Evolutionary conservation across 768 basidiomycete genomes (phyloP).

Genomic region (Holtermannia corniformis): DNA sequence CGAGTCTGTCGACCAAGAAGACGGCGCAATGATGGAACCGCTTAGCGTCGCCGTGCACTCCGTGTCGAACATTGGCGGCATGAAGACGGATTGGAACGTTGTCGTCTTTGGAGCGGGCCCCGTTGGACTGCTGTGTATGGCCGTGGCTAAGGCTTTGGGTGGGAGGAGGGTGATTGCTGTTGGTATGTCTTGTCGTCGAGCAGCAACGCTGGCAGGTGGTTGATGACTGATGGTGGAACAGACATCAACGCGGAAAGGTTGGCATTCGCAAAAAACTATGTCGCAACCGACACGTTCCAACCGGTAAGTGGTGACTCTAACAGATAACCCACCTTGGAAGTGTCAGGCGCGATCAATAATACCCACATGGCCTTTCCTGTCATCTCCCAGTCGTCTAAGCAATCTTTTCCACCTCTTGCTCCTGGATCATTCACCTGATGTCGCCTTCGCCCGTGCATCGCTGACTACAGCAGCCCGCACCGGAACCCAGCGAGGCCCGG

Average conservation of each 20-base stretch:
- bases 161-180: slow-evolving; percentile 75
- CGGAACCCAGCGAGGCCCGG: slow-evolving; percentile 54
- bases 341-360: no score
- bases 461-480: slow-evolving; percentile 55
- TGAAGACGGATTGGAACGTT: slow-evolving; percentile 66
- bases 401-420: no score
- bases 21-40: slow-evolving; percentile 97
- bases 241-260: slow-evolving; percentile 54
- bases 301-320: slow-evolving; percentile 21
- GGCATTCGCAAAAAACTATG: slow-evolving; percentile 75
- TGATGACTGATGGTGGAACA: slow-evolving; percentile 3
- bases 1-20: slow-evolving; percentile 73
- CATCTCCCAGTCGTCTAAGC: no score
- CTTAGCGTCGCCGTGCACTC: slow-evolving; percentile 87
- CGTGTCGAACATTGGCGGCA: slow-evolving; percentile 61
- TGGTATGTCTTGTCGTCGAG: slow-evolving; percentile 43
- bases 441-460: no score
- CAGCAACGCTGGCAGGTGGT: slow-evolving; percentile 45
- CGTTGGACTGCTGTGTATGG: slow-evolving; percentile 77
- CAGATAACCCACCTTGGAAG: neutral
- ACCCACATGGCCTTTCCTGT: no score
- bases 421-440: no score
- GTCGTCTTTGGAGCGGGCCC: slow-evolving; percentile 78
- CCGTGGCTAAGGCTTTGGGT: slow-evolving; percentile 87
- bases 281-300: slow-evolving; percentile 57